phyloP scores from a whole-genome alignment of 257 asterid genomes.

The Nyctanthes arbortristis region DNA sequence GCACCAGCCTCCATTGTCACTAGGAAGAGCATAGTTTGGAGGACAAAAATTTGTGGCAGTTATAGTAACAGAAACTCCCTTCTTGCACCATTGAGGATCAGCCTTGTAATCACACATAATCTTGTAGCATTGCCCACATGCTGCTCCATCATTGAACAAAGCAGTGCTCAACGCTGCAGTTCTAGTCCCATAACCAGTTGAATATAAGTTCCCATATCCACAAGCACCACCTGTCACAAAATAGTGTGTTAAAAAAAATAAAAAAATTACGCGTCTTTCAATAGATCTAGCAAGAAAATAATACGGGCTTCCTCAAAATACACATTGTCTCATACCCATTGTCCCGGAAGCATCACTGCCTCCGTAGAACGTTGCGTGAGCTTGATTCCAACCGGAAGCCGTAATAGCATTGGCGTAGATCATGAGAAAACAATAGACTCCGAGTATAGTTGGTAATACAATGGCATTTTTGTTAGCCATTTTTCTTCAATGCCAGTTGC shows the following conservation, averaged over 20 bases:
- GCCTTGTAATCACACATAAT: constrained; percentile 15
- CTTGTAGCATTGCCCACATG: constrained; percentile 26
- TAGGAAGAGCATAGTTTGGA: constrained; percentile 21
- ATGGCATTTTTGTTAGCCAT: constrained; percentile 35
- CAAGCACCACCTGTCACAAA: constrained; percentile 56
- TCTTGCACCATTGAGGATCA: constrained; percentile 22
- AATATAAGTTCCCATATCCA: constrained; percentile 50
- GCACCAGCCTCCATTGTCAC: constrained; percentile 23
- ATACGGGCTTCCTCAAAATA: not conserved
- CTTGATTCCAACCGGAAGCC: constrained; percentile 50
- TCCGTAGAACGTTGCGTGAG: constrained; percentile 68
- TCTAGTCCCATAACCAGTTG: not conserved
- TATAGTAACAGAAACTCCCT: constrained; percentile 18
- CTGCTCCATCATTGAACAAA: constrained; percentile 10
- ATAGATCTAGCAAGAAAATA: not conserved
- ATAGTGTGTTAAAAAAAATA: not conserved
- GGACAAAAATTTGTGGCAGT: constrained; percentile 21
- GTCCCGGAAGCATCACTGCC: constrained; percentile 76
- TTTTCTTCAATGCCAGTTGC: not conserved
- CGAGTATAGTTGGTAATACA: constrained; percentile 27
- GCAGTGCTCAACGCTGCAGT: constrained; percentile 1
- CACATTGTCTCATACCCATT: constrained; percentile 42
- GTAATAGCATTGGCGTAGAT: constrained; percentile 35
- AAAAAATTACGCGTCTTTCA: not conserved
- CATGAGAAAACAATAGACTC: constrained; percentile 24